Evolutionary conservation across 352 stramenopile species (phyloP), one percentile per base, ranked within the genome.

Genomic region (Phytophthora parvispora): DNA sequence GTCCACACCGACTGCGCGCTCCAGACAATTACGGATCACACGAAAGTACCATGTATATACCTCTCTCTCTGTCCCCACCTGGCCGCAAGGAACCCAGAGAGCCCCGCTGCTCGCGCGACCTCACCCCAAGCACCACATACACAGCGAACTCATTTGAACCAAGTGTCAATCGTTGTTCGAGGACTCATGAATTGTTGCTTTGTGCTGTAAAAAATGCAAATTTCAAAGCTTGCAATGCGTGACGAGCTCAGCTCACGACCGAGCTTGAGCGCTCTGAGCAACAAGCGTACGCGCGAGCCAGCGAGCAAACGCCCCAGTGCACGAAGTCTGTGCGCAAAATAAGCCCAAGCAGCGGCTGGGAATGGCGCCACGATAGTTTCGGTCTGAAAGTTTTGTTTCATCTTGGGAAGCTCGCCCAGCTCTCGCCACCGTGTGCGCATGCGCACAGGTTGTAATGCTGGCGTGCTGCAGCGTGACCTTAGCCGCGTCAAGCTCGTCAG

Each of bases 381-480:
- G 50, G 8, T 66, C 27, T 28, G 10, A 58, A 52, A 47, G 32
- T 47, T 32, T 36, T 47, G 32, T 10, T 51, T 66, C 62, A 69
- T 64, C 45, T 59, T 58, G 53, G 32, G 53, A 69, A 62, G 52
- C 31, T 54, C 49, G 36, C 48, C 27, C 28, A 53, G 16, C 52
- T 47, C 34, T 60, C 34, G 24, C 51, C 38, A 28, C 29, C 51
- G 9, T 27, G 48, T 67, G 48, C 38, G 42, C 31, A 49, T 29
- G 25, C 20, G 59, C 50, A 60, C n/a, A 50, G 3, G 31, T 3
- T 54, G 50, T 63, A 63, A 68, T 54, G 38, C 42, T 64, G 42
- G 42, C 42, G 56, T 55, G 28, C 43, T 53, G 36, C 9, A 51
- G n/a, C 38, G 34, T 51, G 55, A 49, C 52, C 22, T 20, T 32